A percentile compares a stretch with the other conserved stretches of the same genome.
These are phyloP conservation scores for Planoprotostelium fungivorum DNA, from an alignment of 78 protist genomes.

Conservation along the genomic window DNA sequence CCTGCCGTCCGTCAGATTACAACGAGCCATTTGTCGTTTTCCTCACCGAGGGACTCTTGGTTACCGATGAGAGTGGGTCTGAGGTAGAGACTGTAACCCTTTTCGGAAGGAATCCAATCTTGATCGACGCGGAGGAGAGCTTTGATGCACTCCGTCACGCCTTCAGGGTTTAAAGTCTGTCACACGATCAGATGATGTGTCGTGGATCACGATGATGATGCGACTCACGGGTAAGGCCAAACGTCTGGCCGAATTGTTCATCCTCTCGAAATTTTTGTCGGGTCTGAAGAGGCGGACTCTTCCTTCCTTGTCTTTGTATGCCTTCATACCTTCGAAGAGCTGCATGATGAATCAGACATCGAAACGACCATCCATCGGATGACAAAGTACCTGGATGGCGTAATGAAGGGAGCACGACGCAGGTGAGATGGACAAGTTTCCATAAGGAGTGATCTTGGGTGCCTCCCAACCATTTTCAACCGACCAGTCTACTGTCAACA, in stretches of 20 bases:
- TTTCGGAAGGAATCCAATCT: slow-evolving; percentile 88
- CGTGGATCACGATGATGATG: not conserved
- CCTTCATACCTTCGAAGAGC: slow-evolving; percentile 98
- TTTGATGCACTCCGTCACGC: slow-evolving; percentile 77
- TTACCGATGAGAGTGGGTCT: slow-evolving; percentile 95
- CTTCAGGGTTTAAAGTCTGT: slow-evolving; percentile 47
- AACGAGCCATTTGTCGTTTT: not conserved
- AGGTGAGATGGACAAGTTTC: slow-evolving; percentile 78
- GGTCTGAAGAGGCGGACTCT: slow-evolving; percentile 87
- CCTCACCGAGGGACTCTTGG: slow-evolving; percentile 37
- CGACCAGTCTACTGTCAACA: slow-evolving; percentile 86
- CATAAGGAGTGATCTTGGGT: slow-evolving; percentile 80
- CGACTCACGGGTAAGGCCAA: slow-evolving; percentile 83
- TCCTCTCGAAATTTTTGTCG: slow-evolving; percentile 83
- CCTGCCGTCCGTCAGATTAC: not conserved
- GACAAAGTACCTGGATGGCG: slow-evolving; percentile 78
- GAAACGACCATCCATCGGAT: not conserved
- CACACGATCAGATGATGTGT: too few relatives aligned
- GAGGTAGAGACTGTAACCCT: slow-evolving; percentile 93
- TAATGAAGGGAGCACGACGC: slow-evolving; percentile 87
- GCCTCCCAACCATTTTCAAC: slow-evolving; percentile 79
- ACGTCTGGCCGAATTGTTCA: slow-evolving; percentile 70
- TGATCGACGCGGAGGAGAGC: slow-evolving; percentile 80
- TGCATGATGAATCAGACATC: too few relatives aligned
- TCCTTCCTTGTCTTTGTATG: slow-evolving; percentile 74